Base-by-base conservation (phyloP, 2,329 filamentous ascomycete species). In the Neocucurbitaria cava region DNA sequence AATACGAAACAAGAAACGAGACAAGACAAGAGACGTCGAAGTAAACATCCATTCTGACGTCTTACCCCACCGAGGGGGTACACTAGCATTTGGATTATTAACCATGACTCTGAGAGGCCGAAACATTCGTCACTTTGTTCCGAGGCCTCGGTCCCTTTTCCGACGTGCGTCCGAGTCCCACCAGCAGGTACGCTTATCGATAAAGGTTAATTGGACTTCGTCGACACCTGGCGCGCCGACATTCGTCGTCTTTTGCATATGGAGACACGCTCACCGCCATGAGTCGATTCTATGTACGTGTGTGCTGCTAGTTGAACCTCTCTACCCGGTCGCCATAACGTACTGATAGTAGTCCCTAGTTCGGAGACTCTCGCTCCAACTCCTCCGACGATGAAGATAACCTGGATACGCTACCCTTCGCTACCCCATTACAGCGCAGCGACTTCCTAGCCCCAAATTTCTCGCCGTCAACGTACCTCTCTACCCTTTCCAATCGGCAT, bases 361-460 rank as follows among this genome's bases (percentile, higher is more conserved):
- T 63, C 45, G 53, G 60, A 35, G 60, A 62, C 57, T 59, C 61
- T 45, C 33, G 47, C 45, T 65, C 58, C 44, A 39, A 44, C 10
- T 52, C 49, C 49, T 44, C 53, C 20, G 43, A 55, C 26, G 79
- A 86, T 66, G 86, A 90, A 66, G 86, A 89, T 66, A 82, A 86
- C 66, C 76, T 78, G 49, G 78, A 79, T 59, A 87, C 87, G 18
- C 87, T 98, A 5, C 95, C 95, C 11, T 98, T 96, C 78, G 95
- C 95, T 1, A 84, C 87, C 35, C 92, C 93, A 3, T 86, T 99
- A 15, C 86, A 91, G 1, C 90, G 95, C 53, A 81, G 83, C 54
- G 91, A 95, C 70, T 99, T 99, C 78, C 85, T 96, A 6, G 79
- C 85, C 2, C 83, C 72, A 0, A 77, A 87, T 62, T 99, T 99